These are phyloP conservation scores for Didymella lethalis DNA, from an alignment of 2,329 filamentous ascomycete genomes.

Conservation along the genomic window DNA sequence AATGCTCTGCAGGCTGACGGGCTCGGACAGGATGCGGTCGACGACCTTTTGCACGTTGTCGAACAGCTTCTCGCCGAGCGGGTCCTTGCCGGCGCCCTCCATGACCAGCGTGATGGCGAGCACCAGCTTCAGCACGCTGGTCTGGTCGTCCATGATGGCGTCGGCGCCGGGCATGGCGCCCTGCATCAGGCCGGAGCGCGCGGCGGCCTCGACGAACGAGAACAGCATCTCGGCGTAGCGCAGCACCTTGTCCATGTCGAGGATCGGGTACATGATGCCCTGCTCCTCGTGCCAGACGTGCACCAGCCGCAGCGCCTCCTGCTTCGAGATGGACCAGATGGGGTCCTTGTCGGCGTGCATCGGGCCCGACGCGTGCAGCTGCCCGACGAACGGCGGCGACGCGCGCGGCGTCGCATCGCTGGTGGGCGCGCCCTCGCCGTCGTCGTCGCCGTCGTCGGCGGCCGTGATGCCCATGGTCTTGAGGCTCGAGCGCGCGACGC, in stretches of 20 bases:
- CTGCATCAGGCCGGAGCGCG: conserved; percentile 66
- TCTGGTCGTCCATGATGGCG: conserved; percentile 67
- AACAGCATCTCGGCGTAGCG: conserved; percentile 74
- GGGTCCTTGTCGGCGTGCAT: conserved; percentile 70
- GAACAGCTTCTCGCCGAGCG: conserved; percentile 75
- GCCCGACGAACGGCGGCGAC: conserved; percentile 49
- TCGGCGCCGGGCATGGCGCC: conserved; percentile 63
- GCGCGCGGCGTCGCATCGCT: conserved; percentile 62
- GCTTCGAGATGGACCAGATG: conserved; percentile 77
- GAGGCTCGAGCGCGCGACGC: conserved; percentile 85
- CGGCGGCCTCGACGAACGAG: conserved; percentile 74
- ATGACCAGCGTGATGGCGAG: conserved; percentile 79
- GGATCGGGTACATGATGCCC: conserved; percentile 88
- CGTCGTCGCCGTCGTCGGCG: conserved; percentile 69
- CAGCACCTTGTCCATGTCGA: conserved; percentile 76
- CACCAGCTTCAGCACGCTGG: conserved; percentile 81
- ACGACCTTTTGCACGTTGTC: conserved; percentile 76
- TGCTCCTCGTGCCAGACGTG: conserved; percentile 88
- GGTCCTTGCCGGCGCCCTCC: conserved; percentile 80
- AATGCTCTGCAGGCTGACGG: conserved; percentile 65
- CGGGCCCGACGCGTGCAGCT: conserved; percentile 22
- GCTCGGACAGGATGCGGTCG: conserved; percentile 68
- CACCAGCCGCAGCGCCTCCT: conserved; percentile 82
- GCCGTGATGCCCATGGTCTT: conserved; percentile 87
- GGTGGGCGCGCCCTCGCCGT: conserved; percentile 68